These are phyloP conservation scores for Plantago elongata DNA, from an alignment of 257 asterid species.

Conservation along the genomic window DNA sequence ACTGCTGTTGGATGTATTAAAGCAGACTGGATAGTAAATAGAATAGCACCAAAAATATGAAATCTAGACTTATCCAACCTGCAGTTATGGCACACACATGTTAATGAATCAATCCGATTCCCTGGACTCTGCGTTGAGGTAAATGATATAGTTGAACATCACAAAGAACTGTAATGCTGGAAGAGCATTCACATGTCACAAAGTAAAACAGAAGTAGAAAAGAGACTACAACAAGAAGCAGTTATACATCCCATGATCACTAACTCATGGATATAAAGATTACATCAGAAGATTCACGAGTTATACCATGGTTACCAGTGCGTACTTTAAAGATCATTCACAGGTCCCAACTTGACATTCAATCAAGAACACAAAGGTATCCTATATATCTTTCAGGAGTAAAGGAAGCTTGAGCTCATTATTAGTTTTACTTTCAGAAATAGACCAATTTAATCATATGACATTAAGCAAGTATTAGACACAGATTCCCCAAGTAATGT, in stretches of 20 bases:
- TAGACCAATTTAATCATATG: neutral
- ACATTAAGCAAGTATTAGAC: neutral
- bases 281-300: neutral
- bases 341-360: too few species aligned
- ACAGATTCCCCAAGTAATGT: too few species aligned
- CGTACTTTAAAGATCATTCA: too few species aligned
- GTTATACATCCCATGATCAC: neutral
- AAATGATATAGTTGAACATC: neutral
- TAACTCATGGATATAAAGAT: neutral
- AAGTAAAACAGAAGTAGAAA: slow-evolving; percentile 1
- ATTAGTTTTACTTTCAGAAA: neutral
- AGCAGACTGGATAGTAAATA: slow-evolving; percentile 81
- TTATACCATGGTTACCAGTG: too few species aligned
- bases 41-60: slow-evolving; percentile 82
- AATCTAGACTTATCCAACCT: slow-evolving; percentile 90
- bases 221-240: neutral
- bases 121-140: neutral
- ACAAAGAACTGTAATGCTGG: neutral
- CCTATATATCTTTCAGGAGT: neutral
- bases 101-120: slow-evolving; percentile 8
- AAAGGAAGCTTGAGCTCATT: neutral
- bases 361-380: neutral
- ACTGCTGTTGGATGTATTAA: slow-evolving; percentile 88
- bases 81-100: slow-evolving; percentile 20
- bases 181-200: slow-evolving; percentile 5